Conservation (phyloP, 768 basidiomycete genomes). For the Multifurca ochricompacta region DNA sequence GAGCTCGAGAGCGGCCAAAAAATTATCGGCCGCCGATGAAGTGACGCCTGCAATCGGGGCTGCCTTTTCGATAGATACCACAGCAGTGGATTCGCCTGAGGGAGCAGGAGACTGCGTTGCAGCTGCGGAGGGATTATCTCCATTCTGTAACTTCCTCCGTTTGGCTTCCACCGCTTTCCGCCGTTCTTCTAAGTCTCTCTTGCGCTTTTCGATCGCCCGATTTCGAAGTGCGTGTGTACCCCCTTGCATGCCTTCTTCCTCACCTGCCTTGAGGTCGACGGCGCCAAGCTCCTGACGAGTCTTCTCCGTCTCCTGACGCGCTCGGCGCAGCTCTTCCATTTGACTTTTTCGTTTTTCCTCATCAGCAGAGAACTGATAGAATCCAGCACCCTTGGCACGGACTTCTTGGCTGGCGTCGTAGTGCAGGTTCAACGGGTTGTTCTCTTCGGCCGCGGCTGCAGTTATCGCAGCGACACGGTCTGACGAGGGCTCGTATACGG, state of each 20-base stretch:
- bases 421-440: conserved; percentile 65
- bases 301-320: conserved; percentile 64
- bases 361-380: conserved; percentile 86
- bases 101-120: conserved; percentile 13
- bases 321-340: conserved; percentile 72
- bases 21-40: conserved; percentile 47
- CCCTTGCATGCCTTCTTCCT: conserved; percentile 66
- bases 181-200: conserved; percentile 65
- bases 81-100: background rate
- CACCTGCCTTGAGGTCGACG: conserved; percentile 55
- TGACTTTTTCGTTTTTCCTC: conserved; percentile 69
- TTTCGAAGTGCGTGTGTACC: conserved; percentile 32
- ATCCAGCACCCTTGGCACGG: conserved; percentile 83
- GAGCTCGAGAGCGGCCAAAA: conserved; percentile 56
- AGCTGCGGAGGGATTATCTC: background rate
- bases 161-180: conserved; percentile 54
- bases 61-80: conserved; percentile 14
- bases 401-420: conserved; percentile 80
- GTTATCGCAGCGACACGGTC: conserved; percentile 73
- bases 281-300: conserved; percentile 54
- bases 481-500: conserved; percentile 76
- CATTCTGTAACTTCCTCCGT: conserved; percentile 43
- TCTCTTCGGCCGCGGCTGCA: conserved; percentile 58
- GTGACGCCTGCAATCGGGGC: background rate
- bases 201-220: conserved; percentile 64